These are phyloP conservation scores for Macadamia tetraphylla DNA, from an alignment of 164 flowering plant species.

Conservation along the genomic window DNA sequence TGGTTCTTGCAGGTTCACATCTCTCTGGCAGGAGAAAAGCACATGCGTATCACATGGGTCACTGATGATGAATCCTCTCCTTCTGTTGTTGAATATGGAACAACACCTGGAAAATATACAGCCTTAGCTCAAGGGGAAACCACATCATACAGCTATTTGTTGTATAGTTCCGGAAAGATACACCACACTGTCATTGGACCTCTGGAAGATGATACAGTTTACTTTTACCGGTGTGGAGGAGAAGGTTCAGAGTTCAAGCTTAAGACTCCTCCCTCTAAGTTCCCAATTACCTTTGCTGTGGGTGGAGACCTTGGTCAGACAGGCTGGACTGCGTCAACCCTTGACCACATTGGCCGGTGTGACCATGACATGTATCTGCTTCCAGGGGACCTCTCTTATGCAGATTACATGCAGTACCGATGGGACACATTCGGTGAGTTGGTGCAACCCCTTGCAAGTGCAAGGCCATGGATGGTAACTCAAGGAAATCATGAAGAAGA, in stretches of 20 bases:
- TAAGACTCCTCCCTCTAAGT: conserved; percentile 82
- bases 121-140: conserved; percentile 58
- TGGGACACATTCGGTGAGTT: conserved; percentile 95
- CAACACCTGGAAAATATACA: conserved; percentile 46
- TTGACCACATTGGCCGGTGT: conserved; percentile 71
- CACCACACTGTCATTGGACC: conserved; percentile 96
- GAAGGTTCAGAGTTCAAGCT: conserved; percentile 72
- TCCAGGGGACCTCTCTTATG: conserved; percentile 96
- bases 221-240: conserved; percentile 81
- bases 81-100: conserved; percentile 79
- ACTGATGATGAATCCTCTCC: conserved; percentile 53
- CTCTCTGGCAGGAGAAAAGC: conserved; percentile 78
- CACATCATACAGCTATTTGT: conserved; percentile 63
- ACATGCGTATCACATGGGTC: conserved; percentile 77
- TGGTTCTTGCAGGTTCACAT: conserved; percentile 69
- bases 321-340: conserved; percentile 88
- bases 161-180: conserved; percentile 81
- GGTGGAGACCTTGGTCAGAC: conserved; percentile 97
- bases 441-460: conserved; percentile 91
- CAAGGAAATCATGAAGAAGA: conserved; percentile 93
- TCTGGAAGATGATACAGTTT: conserved; percentile 48
- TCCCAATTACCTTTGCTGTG: conserved; percentile 83
- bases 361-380: conserved; percentile 82
- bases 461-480: conserved; percentile 98
- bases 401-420: conserved; percentile 65